Percentiles rank a stretch among this genome's conserved stretches.
phyloP scores from a whole-genome alignment of 2,329 filamentous ascomycete species.

The Albophoma yamanashiensis region DNA sequence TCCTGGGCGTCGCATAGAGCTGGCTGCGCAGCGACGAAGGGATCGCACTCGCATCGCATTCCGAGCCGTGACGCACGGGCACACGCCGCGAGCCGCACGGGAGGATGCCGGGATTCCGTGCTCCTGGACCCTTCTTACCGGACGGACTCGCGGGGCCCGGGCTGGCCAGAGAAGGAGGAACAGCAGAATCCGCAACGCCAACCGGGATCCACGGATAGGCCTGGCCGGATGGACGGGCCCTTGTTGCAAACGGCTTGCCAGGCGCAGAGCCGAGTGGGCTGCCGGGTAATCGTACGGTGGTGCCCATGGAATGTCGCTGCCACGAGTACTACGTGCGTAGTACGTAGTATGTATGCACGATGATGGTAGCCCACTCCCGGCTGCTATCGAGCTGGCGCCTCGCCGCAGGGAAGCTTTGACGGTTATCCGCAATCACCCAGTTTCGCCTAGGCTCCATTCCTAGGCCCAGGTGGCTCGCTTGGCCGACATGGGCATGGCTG shows the following conservation, averaged over 20 bases:
- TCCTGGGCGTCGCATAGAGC: background rate
- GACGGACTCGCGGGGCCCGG: background rate
- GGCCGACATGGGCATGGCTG: background rate
- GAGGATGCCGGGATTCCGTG: background rate
- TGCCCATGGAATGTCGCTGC: background rate
- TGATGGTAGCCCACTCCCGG: background rate
- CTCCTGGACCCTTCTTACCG: background rate
- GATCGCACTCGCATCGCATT: background rate
- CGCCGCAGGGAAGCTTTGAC: background rate
- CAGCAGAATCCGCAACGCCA: background rate
- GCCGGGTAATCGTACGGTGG: background rate
- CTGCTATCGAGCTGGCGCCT: background rate
- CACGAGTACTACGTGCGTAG: too few species aligned
- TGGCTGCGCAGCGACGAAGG: background rate
- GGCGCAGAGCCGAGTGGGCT: background rate
- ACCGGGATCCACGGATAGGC: background rate
- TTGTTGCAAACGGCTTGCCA: background rate
- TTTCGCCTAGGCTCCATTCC: background rate
- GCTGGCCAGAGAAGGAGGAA: background rate
- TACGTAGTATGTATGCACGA: too few species aligned
- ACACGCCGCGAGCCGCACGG: background rate
- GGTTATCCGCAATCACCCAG: background rate
- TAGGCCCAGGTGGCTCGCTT: background rate
- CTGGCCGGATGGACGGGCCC: background rate
- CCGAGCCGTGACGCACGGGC: background rate